Evolutionary conservation across 2,329 filamentous ascomycete species (phyloP), one percentile per base, ranked within the genome.

Genomic region (Bertia moriformis): DNA sequence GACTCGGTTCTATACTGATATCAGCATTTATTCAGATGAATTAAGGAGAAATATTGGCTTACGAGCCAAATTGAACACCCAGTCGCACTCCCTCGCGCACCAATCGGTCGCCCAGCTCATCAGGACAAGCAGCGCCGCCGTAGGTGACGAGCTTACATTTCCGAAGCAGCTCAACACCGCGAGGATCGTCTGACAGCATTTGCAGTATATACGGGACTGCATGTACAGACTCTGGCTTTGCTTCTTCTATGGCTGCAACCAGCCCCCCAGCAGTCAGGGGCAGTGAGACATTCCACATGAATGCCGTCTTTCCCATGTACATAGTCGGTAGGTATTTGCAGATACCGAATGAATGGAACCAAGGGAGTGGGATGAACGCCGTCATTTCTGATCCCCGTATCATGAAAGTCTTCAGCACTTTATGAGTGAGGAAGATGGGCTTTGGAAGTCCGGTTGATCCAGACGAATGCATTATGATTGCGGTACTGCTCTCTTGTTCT

Each of bases 381-480:
- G 54, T 57, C 18, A 62, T 48, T 0, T 57, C 59, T 1, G 56
- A 56, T 2, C 51, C 52, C 1, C 45, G 47, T 7, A 49, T 42
- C 19, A 58, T 40, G 2, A 58, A 56, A 37, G 54, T 57, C 3
- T 47, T 56, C 46, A 62, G 39, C 3, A 54, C 55, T 24, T 53
- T 50, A 39, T 67, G 62, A 2, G 60, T 62, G 22, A 65, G 53
- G 13, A 57, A 51, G 2, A 67, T 49, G 3, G 63, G 62, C 41
- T 67, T 67, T 0, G 63, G 64, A 3, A 59, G 54, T 1, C 63
- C 63, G 0, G 64, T 67, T 2, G 63, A 66, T 0, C 65, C 65
- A 0, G 64, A 67, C 0, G 65, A 67, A 43, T 68, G 65, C 30
- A 61, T 53, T 19, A 66, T 64, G 20, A 65, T 44, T 1, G 57